Base-by-base conservation (phyloP, 768 basidiomycete genomes). In the Scleroderma citrinum region DNA sequence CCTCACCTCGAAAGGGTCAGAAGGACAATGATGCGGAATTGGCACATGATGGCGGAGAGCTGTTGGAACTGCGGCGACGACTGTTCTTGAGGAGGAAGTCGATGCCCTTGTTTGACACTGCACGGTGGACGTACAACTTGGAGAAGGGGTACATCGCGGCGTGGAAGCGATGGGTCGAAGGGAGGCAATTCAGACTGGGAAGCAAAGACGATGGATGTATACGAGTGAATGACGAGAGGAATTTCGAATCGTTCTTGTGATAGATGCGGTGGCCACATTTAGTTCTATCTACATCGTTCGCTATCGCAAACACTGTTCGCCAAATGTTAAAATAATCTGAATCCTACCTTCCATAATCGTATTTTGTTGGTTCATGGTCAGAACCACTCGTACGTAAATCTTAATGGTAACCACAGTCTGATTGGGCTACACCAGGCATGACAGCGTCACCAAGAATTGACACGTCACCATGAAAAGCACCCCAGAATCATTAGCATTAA, bases 151-250 rank as follows among this genome's bases (percentile, higher is more conserved):
- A 69, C 20, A 24, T 52, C 29, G 67, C 64, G 17, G 74, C 73
- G 0, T 78, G 76, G 76, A 58, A 64, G 46, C 70, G 76, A 20
- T 78, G 74, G 74, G 74, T 73, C 12, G 67, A 70, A 31, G 73
- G 73, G 57, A 66, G 58, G 54, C 71, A 64, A 50, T 63, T 60
- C 59, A 64, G 49, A 14, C 46, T 53, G 11, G 59, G 63, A 38
- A 51, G 54, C 37, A 60, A 65, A 38, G 62, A 69, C 17, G 69
- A 70, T 60, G 62, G 58, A 8, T 60, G 53, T 8, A 64, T 66
- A 14, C 39, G 55, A n/a, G 62, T 66, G 26, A 55, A 30, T 38
- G 68, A 71, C n/a, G 64, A 62, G 43, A n/a, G 19, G 4, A 13
- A 41, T 14, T 14, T 24, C 21, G 13, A 26, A 21, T 11, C 20